Evolutionary conservation across 441 rosid species (phyloP).

Genomic region (Lepidium campestre): DNA sequence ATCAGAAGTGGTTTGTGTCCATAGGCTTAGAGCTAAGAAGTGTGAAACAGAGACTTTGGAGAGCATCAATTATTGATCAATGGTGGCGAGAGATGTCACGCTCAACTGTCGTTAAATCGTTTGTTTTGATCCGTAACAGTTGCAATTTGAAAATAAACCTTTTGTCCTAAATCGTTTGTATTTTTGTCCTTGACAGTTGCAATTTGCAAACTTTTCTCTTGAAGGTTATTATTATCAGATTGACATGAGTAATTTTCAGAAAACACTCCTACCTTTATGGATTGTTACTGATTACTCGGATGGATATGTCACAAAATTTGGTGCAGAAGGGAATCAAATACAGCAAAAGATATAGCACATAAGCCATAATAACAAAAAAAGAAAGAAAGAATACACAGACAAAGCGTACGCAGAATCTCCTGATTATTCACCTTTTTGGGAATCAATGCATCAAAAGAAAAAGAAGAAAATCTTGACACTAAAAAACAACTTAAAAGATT

Average conservation of each 20-base stretch:
- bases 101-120: not conserved
- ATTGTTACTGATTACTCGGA: not conserved
- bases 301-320: not conserved
- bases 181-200: too few species aligned
- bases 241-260: not conserved
- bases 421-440: slow-evolving; percentile 29
- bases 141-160: not conserved
- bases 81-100: slow-evolving; percentile 11
- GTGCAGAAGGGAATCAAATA: not conserved
- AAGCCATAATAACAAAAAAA: slow-evolving; percentile 2
- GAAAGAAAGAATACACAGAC: slow-evolving; percentile 5
- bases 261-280: not conserved
- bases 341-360: not conserved
- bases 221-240: too few species aligned
- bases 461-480: slow-evolving; percentile 15
- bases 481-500: slow-evolving; percentile 16
- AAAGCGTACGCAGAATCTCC: slow-evolving; percentile 15
- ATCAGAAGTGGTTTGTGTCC: slow-evolving; percentile 14
- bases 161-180: not conserved
- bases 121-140: not conserved
- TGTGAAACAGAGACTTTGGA: not conserved
- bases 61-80: slow-evolving; percentile 18
- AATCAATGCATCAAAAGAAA: slow-evolving; percentile 22
- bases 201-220: too few species aligned
- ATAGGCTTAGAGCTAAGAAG: not conserved